These are phyloP conservation scores for Martiniozyma abietophila DNA, from an alignment of 805 yeast species.

Conservation along the genomic window DNA sequence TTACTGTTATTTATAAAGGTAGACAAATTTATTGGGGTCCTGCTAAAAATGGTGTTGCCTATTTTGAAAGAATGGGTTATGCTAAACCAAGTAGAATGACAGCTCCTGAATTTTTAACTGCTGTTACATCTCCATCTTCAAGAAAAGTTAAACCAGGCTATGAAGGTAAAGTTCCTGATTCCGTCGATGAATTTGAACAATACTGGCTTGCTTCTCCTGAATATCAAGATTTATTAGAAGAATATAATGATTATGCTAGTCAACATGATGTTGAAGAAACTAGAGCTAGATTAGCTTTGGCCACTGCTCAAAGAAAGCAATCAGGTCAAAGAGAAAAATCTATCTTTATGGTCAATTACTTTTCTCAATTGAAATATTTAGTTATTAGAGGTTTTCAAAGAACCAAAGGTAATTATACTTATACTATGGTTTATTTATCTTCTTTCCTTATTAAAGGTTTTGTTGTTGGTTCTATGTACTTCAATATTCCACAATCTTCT, in stretches of 20 bases:
- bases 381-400: slow-evolving; percentile 50
- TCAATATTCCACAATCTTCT: slow-evolving; percentile 41
- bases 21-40: slow-evolving; percentile 54
- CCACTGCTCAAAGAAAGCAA: slow-evolving; percentile 31
- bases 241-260: slow-evolving; percentile 32
- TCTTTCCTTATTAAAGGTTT: slow-evolving; percentile 51
- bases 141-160: slow-evolving; percentile 42
- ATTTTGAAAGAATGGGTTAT: slow-evolving; percentile 56
- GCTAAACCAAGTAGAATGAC: slow-evolving; percentile 58
- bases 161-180: slow-evolving; percentile 45
- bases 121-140: slow-evolving; percentile 58
- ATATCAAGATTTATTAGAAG: slow-evolving; percentile 31
- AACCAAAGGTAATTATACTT: slow-evolving; percentile 51
- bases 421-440: slow-evolving; percentile 41
- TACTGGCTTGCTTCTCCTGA: slow-evolving; percentile 53
- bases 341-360: slow-evolving; percentile 32
- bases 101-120: slow-evolving; percentile 59
- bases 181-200: slow-evolving; percentile 48
- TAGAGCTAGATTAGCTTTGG: slow-evolving; percentile 33
- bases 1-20: slow-evolving; percentile 50
- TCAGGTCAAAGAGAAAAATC: slow-evolving; percentile 28
- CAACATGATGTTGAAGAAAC: slow-evolving; percentile 32
- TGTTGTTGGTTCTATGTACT: slow-evolving; percentile 53
- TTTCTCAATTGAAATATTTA: slow-evolving; percentile 42
- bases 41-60: slow-evolving; percentile 43